phyloP scores from a whole-genome alignment of 2,329 filamentous ascomycete genomes.

The Pyrenophora teres region DNA sequence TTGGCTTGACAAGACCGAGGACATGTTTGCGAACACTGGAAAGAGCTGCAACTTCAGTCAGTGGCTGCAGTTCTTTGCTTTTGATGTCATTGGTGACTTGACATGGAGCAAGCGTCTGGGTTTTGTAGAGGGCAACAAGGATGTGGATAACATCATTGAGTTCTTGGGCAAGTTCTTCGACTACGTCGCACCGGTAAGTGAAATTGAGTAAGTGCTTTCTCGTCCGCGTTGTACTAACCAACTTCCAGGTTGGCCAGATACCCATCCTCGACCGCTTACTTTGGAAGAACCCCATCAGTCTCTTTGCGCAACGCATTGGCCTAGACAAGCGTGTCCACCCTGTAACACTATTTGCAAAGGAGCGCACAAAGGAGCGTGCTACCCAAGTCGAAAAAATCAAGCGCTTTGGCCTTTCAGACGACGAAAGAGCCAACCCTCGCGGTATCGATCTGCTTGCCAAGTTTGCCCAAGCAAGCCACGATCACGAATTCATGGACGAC shows the following conservation, averaged over 20 bases:
- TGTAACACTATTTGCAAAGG: constrained; percentile 72
- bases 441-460: constrained; percentile 70
- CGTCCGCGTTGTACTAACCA: constrained; percentile 11
- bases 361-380: constrained; percentile 68
- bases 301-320: constrained; percentile 69
- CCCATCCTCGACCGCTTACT: constrained; percentile 71
- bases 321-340: constrained; percentile 72
- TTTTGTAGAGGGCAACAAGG: constrained; percentile 74
- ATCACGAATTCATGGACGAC: constrained; percentile 74
- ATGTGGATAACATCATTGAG: constrained; percentile 73
- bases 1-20: constrained; percentile 63
- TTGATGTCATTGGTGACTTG: constrained; percentile 79
- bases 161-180: constrained; percentile 69
- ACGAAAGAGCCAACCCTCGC: constrained; percentile 34
- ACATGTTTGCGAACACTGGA: constrained; percentile 49
- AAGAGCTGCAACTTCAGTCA: constrained; percentile 65
- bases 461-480: constrained; percentile 70
- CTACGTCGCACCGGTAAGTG: constrained; percentile 70
- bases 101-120: constrained; percentile 77
- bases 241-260: constrained; percentile 69
- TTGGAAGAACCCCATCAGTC: constrained; percentile 74
- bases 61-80: constrained; percentile 82
- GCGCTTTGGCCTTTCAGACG: constrained; percentile 46
- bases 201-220: background rate
- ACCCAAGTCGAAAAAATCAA: constrained; percentile 57